A percentile compares a stretch with the other conserved stretches of the same genome.
These are phyloP conservation scores for Blastobotrys mokoenaii DNA, from an alignment of 805 yeast species.

Conservation along the genomic window DNA sequence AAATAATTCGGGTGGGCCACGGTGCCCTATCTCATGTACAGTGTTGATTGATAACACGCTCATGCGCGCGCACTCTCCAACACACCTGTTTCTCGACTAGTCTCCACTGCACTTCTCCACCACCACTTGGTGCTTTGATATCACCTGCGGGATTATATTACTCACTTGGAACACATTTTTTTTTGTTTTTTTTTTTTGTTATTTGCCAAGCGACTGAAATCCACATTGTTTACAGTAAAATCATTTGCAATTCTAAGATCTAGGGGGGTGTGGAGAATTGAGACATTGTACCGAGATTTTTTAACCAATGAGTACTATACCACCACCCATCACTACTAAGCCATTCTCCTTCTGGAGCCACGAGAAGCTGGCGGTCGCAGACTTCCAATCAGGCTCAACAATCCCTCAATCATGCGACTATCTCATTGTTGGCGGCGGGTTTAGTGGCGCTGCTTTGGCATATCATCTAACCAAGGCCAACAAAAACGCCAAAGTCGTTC, in stretches of 20 bases:
- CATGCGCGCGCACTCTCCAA: no score
- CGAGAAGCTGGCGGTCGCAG: conserved; percentile 3
- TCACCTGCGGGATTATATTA: no score
- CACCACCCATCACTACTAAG: conserved; percentile 4
- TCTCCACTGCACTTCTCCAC: no score
- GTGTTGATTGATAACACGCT: no score
- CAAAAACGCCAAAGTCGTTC: conserved; percentile 16
- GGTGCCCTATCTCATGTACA: no score
- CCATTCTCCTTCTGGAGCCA: conserved; percentile 11
- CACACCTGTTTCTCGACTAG: no score
- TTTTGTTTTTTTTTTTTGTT: neutral
- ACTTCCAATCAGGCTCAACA: conserved; percentile 9
- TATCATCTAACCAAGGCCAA: conserved; percentile 24
- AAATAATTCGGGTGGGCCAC: no score
- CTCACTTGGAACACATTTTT: no score
- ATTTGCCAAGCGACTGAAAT: no score
- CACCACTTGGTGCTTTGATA: no score
- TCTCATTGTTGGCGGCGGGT: conserved; percentile 39
- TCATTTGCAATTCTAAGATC: neutral
- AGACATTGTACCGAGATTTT: neutral
- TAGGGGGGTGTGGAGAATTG: no score
- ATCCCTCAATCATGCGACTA: conserved; percentile 34
- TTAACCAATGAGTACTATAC: neutral
- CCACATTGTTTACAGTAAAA: neutral
- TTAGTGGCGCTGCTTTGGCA: conserved; percentile 37